These are phyloP conservation scores for Saitozyma sp. DNA, from an alignment of 768 basidiomycete genomes.

Conservation along the genomic window DNA sequence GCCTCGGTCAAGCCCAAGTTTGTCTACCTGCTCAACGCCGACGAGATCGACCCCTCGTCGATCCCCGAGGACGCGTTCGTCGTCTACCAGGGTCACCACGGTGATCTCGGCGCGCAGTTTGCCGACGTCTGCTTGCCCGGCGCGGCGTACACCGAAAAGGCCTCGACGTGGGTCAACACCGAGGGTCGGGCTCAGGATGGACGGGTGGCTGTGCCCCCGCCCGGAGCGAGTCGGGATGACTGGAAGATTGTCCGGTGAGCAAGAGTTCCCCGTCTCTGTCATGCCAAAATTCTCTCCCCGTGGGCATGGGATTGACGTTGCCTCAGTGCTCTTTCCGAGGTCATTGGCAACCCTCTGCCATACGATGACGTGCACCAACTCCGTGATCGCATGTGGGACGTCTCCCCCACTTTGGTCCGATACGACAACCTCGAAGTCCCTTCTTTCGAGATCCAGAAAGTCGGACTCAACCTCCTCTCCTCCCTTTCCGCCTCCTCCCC, in stretches of 20 bases:
- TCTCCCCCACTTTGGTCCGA: conserved; percentile 82
- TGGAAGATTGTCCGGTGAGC: conserved; percentile 89
- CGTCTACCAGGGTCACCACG: conserved; percentile 98
- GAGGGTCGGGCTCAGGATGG: conserved; percentile 91
- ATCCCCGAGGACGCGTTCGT: conserved; percentile 93
- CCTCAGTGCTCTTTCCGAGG: conserved; percentile 76
- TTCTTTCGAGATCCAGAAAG: conserved; percentile 68
- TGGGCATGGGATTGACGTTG: not conserved
- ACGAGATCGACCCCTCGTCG: conserved; percentile 81
- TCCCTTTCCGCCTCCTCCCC: conserved; percentile 54
- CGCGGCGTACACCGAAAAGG: conserved; percentile 90
- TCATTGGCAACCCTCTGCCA: conserved; percentile 74
- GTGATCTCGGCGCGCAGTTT: conserved; percentile 90
- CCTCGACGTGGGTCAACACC: conserved; percentile 91
- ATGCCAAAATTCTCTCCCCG: not conserved
- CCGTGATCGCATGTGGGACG: conserved; percentile 94
- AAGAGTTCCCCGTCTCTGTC: not conserved
- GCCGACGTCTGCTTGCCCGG: conserved; percentile 96
- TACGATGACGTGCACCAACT: conserved; percentile 84
- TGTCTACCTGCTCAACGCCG: conserved; percentile 92
- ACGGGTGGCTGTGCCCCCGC: conserved; percentile 85
- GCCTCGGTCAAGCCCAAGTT: conserved; percentile 81
- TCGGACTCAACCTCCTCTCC: conserved; percentile 66
- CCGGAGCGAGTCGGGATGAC: conserved; percentile 93
- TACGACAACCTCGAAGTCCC: conserved; percentile 79